Percentiles rank a stretch among this genome's conserved stretches.
Conservation (phyloP, 345 rosid genomes). For the Nasturtium officinale region DNA sequence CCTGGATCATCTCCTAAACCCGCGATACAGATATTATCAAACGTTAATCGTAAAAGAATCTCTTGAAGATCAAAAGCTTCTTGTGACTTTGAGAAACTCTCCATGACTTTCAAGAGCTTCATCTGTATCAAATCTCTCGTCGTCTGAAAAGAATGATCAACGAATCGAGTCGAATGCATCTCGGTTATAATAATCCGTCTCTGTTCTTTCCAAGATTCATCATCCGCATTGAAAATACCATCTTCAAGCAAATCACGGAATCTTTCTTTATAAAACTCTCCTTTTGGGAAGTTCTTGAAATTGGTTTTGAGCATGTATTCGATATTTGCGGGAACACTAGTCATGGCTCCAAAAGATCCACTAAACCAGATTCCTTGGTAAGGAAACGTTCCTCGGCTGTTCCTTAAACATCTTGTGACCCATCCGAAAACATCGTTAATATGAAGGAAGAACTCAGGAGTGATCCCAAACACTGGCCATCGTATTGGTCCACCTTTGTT, state of each 20-base stretch:
- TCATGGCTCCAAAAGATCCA: constrained; percentile 55
- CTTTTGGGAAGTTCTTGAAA: constrained; percentile 77
- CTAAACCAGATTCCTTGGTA: constrained; percentile 66
- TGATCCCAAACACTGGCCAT: constrained; percentile 71
- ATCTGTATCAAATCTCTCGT: constrained; percentile 54
- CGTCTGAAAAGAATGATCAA: constrained; percentile 51
- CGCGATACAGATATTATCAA: constrained; percentile 68
- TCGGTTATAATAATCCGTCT: constrained; percentile 52
- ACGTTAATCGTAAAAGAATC: constrained; percentile 67
- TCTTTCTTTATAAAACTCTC: constrained; percentile 60
- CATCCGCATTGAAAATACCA: constrained; percentile 73
- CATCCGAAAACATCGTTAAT: constrained; percentile 46
- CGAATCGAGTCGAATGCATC: constrained; percentile 69
- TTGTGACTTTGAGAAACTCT: constrained; percentile 45
- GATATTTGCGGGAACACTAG: constrained; percentile 56
- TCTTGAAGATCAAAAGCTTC: constrained; percentile 71
- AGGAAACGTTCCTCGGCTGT: constrained; percentile 54
- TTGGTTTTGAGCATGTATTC: constrained; percentile 69
- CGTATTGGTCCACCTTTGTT: constrained; percentile 59
- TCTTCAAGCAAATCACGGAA: constrained; percentile 68
- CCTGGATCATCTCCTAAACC: constrained; percentile 80
- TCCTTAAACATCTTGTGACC: constrained; percentile 48
- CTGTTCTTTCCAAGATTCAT: constrained; percentile 66
- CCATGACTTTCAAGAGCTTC: constrained; percentile 59
- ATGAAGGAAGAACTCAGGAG: constrained; percentile 46